phyloP scores from a whole-genome alignment of 148 eudicot genomes.

The Dianthus caryophyllus region DNA sequence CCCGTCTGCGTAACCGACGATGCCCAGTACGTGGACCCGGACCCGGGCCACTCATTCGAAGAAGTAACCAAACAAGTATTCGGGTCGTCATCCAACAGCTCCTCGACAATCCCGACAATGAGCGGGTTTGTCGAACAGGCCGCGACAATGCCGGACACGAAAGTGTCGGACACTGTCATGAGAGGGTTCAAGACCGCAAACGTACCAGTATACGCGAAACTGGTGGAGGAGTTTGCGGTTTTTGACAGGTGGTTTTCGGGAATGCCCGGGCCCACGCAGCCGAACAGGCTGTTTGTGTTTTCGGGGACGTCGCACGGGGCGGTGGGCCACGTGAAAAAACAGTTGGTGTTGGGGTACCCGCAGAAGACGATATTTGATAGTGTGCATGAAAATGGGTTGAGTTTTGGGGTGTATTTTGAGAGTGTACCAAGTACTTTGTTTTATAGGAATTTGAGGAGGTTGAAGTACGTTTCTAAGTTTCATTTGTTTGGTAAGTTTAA shows the following conservation, averaged over 20 bases:
- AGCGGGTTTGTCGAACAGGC: slow-evolving; percentile 85
- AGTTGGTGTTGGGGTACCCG: slow-evolving; percentile 71
- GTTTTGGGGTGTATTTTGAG: slow-evolving; percentile 74
- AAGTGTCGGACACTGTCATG: slow-evolving; percentile 69
- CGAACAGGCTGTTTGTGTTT: slow-evolving; percentile 77
- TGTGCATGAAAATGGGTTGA: slow-evolving; percentile 48
- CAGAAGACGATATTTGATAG: slow-evolving; percentile 89
- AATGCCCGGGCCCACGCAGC: slow-evolving; percentile 92
- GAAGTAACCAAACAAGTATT: slow-evolving; percentile 73
- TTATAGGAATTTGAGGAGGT: slow-evolving; percentile 69
- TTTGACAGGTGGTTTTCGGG: slow-evolving; percentile 90
- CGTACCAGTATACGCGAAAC: slow-evolving; percentile 46
- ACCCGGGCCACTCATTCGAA: slow-evolving; percentile 88
- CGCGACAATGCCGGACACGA: slow-evolving; percentile 32
- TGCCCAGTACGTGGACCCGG: slow-evolving; percentile 78
- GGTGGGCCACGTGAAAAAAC: slow-evolving; percentile 62
- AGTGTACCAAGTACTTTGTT: slow-evolving; percentile 70
- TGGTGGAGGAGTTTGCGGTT: slow-evolving; percentile 69
- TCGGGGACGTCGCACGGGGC: slow-evolving; percentile 93
- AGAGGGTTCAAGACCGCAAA: slow-evolving; percentile 71
- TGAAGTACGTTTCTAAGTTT: slow-evolving; percentile 72
- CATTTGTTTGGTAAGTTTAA: slow-evolving; percentile 56
- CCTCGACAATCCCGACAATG: slow-evolving; percentile 59
- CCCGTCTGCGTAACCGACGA: slow-evolving; percentile 57
- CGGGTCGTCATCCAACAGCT: no score